Evolutionary conservation across 1,284 basidiomycete species (phyloP).

Genomic region (Takashimella koratensis): DNA sequence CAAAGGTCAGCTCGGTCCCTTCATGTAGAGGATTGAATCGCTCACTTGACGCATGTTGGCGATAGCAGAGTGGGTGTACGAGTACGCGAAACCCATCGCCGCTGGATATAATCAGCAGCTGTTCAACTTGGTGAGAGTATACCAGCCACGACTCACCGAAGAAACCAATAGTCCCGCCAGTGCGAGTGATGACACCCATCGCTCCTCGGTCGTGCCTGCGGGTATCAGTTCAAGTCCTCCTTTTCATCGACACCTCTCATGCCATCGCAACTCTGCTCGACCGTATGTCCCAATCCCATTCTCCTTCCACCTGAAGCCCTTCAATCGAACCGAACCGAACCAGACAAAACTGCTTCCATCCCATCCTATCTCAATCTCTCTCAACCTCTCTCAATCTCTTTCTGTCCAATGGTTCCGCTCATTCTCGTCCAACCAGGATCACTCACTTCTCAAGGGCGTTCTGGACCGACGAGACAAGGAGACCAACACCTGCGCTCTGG

Average conservation of each 20-base stretch:
- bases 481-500: slow-evolving; percentile 68
- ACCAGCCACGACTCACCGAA: slow-evolving; percentile 62
- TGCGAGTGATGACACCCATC: slow-evolving; percentile 76
- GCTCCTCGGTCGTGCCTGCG: slow-evolving; percentile 71
- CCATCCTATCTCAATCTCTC: background rate
- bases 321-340: background rate
- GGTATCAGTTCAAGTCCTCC: slow-evolving; percentile 1
- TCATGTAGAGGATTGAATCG: background rate
- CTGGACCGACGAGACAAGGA: slow-evolving; percentile 74
- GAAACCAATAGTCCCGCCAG: slow-evolving; percentile 72
- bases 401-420: background rate
- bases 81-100: slow-evolving; percentile 86
- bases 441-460: slow-evolving; percentile 67
- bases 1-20: background rate
- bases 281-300: no score
- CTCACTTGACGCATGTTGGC: slow-evolving; percentile 69
- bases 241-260: no score
- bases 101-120: slow-evolving; percentile 53
- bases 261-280: no score
- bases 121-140: slow-evolving; percentile 6
- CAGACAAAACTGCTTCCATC: no score
- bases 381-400: background rate
- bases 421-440: background rate
- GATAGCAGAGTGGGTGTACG: slow-evolving; percentile 72
- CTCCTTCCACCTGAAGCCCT: no score